Conservation (phyloP, 371 early-diverging fungal species). For the Mortierella sp. region DNA sequence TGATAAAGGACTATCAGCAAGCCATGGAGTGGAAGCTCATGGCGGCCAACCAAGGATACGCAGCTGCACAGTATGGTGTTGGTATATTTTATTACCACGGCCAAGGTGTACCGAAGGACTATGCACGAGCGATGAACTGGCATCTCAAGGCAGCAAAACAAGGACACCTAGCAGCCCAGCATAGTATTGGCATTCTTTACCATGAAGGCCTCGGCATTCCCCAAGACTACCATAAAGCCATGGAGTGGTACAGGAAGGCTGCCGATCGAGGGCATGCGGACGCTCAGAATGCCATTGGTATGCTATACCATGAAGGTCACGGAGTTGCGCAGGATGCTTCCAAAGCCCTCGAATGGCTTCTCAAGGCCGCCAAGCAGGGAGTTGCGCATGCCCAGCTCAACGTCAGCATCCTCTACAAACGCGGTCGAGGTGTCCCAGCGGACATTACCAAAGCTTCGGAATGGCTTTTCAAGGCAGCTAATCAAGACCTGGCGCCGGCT, state of each 20-base stretch:
- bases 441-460: not conserved
- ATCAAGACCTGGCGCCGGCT: not conserved
- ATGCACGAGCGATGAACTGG: not conserved
- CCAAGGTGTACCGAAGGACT: not conserved
- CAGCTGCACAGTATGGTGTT: not conserved
- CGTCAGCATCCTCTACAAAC: slow-evolving; percentile 55
- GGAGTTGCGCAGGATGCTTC: not conserved
- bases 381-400: slow-evolving; percentile 55
- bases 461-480: not conserved
- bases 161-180: not conserved
- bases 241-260: not conserved
- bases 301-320: not conserved
- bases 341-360: not conserved
- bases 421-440: not conserved
- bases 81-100: not conserved
- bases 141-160: not conserved
- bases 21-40: slow-evolving; percentile 8
- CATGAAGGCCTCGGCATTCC: not conserved
- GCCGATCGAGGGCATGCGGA: not conserved
- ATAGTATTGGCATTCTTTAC: not conserved
- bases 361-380: not conserved
- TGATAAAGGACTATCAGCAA: not conserved
- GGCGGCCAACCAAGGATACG: not conserved
- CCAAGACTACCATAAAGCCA: not conserved
- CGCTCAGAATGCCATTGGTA: not conserved